Percentiles rank a stretch among this genome's conserved stretches.
phyloP scores from a whole-genome alignment of 129 eudicot genomes.

The Artemisia annua region DNA sequence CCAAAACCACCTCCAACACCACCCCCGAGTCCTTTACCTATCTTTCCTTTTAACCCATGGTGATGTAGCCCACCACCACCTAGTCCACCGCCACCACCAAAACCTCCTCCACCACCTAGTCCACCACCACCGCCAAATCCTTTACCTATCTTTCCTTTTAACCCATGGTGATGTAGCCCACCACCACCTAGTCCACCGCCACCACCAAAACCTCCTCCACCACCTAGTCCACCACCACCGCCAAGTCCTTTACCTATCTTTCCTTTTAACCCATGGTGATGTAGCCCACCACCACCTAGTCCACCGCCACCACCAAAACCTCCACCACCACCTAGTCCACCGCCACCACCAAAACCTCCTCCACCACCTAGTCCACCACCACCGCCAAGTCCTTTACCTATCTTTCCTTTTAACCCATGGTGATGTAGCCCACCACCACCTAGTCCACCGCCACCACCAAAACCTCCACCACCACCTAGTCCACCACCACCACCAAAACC shows the following conservation, averaged over 20 bases:
- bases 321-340: slow-evolving; percentile 16
- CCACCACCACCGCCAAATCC: slow-evolving; percentile 41
- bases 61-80: too few relatives aligned
- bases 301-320: too few relatives aligned
- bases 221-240: slow-evolving; percentile 14
- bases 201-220: slow-evolving; percentile 20
- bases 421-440: slow-evolving; percentile 28
- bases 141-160: too few relatives aligned
- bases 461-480: slow-evolving; percentile 23
- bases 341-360: slow-evolving; percentile 21
- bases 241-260: too few relatives aligned
- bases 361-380: too few relatives aligned
- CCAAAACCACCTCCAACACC: slow-evolving; percentile 22
- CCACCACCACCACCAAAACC: slow-evolving; percentile 27
- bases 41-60: too few relatives aligned
- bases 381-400: slow-evolving; percentile 29
- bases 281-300: too few relatives aligned
- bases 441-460: background rate
- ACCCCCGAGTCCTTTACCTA: too few relatives aligned
- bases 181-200: background rate
- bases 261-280: too few relatives aligned
- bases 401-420: background rate
- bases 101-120: slow-evolving; percentile 26
- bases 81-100: too few relatives aligned
- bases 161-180: slow-evolving; percentile 27